Evolutionary conservation across 495 filamentous ascomycete genomes (phyloP), one percentile per base, ranked within the genome.

Genomic region (Aspergillus baeticus): DNA sequence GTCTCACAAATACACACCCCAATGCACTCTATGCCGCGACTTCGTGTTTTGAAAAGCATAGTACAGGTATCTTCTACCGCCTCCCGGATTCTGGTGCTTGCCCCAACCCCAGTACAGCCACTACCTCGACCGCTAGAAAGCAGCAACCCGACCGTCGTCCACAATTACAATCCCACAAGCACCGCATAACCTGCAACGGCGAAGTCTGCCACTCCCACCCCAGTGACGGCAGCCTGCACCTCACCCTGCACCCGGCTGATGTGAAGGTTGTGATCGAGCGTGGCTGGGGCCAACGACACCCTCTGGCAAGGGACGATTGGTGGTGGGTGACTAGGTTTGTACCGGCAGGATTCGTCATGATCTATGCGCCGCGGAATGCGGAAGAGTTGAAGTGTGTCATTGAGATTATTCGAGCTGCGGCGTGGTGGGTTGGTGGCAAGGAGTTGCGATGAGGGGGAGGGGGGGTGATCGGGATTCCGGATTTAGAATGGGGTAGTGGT

Each of bases 271-370:
- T 93, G 14, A 69, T 94, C 31, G 84, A 89, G 63, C 83, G 81
- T 46, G 87, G 91, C 13, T 94, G 89, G 89, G 91, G 86, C 10
- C 81, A 94, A 70, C 72, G 89, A 11, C 91, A 94, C 71, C 90
- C 91, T 1, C 73, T 94, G 51, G 85, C 89, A 5, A 81, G 83
- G 63, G 85, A 81, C 42, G 79, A 78, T 10, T 74, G 70, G 69
- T 73, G 64, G 64, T 65, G 68, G 68, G 33, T 60, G 54, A 64
- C 77, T 46, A 57, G 80, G 58, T 84, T 86, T 44, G 81, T 91
- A 47, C 86, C 88, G 7, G 63, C 72, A 21, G 84, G 84, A n/a
- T 92, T 91, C 64, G 71, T 87, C 37, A 87, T 94, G 87, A 76
- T 96, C 15, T 96, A 96, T 72, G 87, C 91, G 36, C 89, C 91